Evolutionary conservation across 768 basidiomycete genomes (phyloP), one percentile per base, ranked within the genome.

Genomic region (Hortiboletus campestris): DNA sequence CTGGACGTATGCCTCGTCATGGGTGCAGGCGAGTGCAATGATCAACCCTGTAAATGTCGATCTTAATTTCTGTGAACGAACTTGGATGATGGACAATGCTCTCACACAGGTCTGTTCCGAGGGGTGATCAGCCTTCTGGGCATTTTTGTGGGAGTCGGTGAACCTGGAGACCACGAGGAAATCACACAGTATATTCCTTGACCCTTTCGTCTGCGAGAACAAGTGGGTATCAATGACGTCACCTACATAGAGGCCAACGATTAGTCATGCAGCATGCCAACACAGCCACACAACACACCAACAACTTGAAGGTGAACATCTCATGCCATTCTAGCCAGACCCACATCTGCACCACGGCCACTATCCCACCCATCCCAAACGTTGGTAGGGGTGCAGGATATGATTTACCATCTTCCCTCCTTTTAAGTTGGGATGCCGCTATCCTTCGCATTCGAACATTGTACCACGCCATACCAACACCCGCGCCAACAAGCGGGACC

Each of bases 391-490:
- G 56, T 12, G 46, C 35, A 52, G 32, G 44, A 53, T 22, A 14
- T 50, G 39, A 32, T 31, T 32, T 32, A 13, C 51, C 49, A 51
- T 55, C 42, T 13, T 22, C 36, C 25, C 6, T 32, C 9, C 45
- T 47, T 34, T 38, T n/a, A 32, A 58, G 48, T 13, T 53, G 62
- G 38, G 62, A 55, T 32, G 42, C 31, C 9, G 84, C 78, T 31
- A 88, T 63, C 29, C 72, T 68, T 52, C 84, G 76, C 67, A 94
- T 82, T 58, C 74, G 74, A 19, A 87, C 73, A 17, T 68, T 66
- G 69, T 91, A 88, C 89, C 89, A 91, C 5, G 87, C 82, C 69
- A 84, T 74, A 19, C 69, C 72, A 10, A 79, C 67, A 0, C 87
- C 82, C 1, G 86, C 88, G 0, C 91, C 89, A 14, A 91, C 66